Evolutionary conservation across 2,329 filamentous ascomycete genomes (phyloP).

Genomic region (Elsinoe batatas): DNA sequence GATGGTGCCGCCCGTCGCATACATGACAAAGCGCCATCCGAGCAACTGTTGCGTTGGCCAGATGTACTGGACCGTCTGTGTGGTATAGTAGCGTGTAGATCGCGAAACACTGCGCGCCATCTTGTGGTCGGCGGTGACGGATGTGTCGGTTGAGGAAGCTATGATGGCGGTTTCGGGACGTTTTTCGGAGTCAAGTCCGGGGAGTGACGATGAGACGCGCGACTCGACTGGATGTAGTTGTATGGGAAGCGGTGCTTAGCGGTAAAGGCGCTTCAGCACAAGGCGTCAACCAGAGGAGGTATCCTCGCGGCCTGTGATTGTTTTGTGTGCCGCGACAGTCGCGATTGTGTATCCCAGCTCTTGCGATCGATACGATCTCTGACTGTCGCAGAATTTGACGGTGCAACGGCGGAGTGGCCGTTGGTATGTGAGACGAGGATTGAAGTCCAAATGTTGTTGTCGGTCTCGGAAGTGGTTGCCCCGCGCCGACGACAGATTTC

Average conservation of each 20-base stretch:
- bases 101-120: slow-evolving; percentile 12
- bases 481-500: slow-evolving; percentile 1
- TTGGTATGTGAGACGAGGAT: not conserved
- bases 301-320: not conserved
- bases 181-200: not conserved
- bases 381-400: not conserved
- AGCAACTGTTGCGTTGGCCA: slow-evolving; percentile 58
- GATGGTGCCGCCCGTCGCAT: slow-evolving; percentile 47
- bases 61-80: slow-evolving; percentile 36
- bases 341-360: not conserved
- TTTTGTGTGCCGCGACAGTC: not conserved
- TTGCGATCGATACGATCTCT: not conserved
- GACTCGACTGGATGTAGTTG: not conserved
- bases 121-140: slow-evolving; percentile 9
- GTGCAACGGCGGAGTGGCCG: not conserved
- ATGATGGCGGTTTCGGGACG: slow-evolving; percentile 8
- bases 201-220: not conserved
- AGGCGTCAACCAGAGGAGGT: not conserved
- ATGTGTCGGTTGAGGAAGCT: slow-evolving; percentile 8
- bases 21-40: slow-evolving; percentile 54
- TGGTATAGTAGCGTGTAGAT: slow-evolving; percentile 12
- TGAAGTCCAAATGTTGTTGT: not conserved
- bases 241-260: no score
- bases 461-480: not conserved
- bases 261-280: not conserved